phyloP scores from a whole-genome alignment of 1,284 basidiomycete genomes.

The Hemileia vastatrix region DNA sequence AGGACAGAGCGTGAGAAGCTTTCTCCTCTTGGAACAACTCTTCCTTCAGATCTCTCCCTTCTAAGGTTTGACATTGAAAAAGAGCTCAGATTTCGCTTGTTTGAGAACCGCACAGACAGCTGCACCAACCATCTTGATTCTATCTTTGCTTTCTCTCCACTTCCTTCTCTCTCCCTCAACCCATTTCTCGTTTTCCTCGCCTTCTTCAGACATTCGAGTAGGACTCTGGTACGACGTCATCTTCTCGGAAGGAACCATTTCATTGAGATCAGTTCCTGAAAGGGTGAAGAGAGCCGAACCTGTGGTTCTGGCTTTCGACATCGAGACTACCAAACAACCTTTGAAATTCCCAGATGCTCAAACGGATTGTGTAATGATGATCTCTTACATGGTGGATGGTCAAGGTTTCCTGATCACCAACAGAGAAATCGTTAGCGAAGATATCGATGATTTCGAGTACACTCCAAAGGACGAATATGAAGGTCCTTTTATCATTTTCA shows the following conservation, averaged over 20 bases:
- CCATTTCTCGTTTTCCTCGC: background rate
- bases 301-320: slow-evolving; percentile 44
- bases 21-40: no score
- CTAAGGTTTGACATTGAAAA: no score
- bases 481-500: slow-evolving; percentile 44
- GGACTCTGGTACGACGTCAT: slow-evolving; percentile 42
- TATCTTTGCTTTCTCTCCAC: background rate
- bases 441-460: slow-evolving; percentile 45
- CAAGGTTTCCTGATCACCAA: slow-evolving; percentile 45
- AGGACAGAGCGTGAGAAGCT: no score
- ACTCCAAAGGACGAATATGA: slow-evolving; percentile 44
- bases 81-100: no score
- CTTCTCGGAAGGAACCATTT: slow-evolving; percentile 35
- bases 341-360: slow-evolving; percentile 45
- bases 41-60: no score
- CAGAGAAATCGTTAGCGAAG: slow-evolving; percentile 41
- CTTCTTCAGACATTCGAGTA: slow-evolving; percentile 36
- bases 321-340: slow-evolving; percentile 44
- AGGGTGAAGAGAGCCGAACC: slow-evolving; percentile 45
- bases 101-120: no score
- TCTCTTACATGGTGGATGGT: slow-evolving; percentile 45
- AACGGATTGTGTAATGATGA: slow-evolving; percentile 43
- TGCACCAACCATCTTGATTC: no score
- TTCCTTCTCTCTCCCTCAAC: background rate
- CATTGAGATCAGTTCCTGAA: slow-evolving; percentile 31